Evolutionary conservation across 1,284 basidiomycete genomes (phyloP), one percentile per base, ranked within the genome.

Genomic region (Cryptococcus depauperatus): DNA sequence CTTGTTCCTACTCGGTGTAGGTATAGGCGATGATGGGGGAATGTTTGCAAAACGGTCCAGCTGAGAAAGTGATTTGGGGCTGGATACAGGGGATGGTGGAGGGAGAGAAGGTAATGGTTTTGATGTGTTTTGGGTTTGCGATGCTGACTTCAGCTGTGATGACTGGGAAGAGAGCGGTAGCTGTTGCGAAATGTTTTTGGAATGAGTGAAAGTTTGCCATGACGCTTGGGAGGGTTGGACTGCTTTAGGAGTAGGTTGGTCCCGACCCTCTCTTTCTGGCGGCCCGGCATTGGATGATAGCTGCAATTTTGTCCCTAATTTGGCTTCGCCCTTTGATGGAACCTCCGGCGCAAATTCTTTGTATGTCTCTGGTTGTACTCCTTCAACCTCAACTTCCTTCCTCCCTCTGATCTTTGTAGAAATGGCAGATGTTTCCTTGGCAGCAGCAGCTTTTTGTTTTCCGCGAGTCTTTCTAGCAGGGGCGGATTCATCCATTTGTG

Each of bases 21-120:
- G 41, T 21, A 52, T 30, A 18, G 57, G 53, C 10, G 55, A 51
- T 4, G 53, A 56, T 1, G 55, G 53, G 19, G 60, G 61, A 9
- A 62, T 52, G 44, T 64, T 66, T 7, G 55, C 47, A 50, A 64
- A 60, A 27, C 55, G 43, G 29, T 62, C 58, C 14, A 61, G 50
- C 29, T 58, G 54, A 5, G 58, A 52, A 40, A 44, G 30, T 11
- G 35, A 40, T 11, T 19, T 43, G 11, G 37, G 37, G 33, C 16
- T 19, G 11, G 44, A 25, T 7, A 44, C 28, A 14, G 47, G 35
- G 7, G 45, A 42, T n/a, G 39, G 30, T 22, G 46, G 34, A 19
- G 50, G 46, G 10, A 52, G 41, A 18, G 47, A 35, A n/a, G 50
- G 50, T n/a, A 50, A 29, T 19, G 51, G 35, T 30, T 37, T 42